These are phyloP conservation scores for Hygrocybe punicea DNA, from an alignment of 768 basidiomycete genomes.

Conservation along the genomic window DNA sequence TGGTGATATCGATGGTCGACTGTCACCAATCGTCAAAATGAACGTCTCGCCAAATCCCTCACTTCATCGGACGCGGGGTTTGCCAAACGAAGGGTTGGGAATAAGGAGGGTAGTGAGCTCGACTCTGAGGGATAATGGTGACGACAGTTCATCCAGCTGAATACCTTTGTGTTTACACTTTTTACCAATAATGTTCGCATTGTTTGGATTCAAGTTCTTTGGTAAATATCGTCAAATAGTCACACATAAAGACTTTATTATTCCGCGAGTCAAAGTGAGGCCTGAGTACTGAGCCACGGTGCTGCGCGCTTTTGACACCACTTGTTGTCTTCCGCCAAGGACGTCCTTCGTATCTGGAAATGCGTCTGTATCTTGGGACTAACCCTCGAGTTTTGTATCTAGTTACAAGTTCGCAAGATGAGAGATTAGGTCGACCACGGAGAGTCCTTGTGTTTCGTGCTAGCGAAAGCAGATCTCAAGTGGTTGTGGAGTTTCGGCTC, in stretches of 20 bases:
- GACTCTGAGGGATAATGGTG: slow-evolving; percentile 10
- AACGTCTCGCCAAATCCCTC: slow-evolving; percentile 37
- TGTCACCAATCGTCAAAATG: slow-evolving; percentile 37
- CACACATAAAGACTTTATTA: too few species aligned
- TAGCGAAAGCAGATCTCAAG: slow-evolving; percentile 54
- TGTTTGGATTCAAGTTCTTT: too few species aligned
- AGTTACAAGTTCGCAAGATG: slow-evolving; percentile 65
- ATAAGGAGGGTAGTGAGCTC: slow-evolving; percentile 12
- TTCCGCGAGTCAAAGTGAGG: too few species aligned
- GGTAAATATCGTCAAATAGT: too few species aligned
- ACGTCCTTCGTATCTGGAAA: slow-evolving; percentile 22
- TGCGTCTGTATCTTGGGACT: slow-evolving; percentile 73
- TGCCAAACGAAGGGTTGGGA: slow-evolving; percentile 21
- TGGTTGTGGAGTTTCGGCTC: slow-evolving; percentile 82
- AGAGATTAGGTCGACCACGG: slow-evolving; percentile 54
- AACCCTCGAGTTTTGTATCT: slow-evolving; percentile 71
- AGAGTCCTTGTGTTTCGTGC: slow-evolving; percentile 72
- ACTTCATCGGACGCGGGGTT: background rate
- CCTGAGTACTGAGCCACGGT: too few species aligned
- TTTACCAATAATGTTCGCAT: background rate
- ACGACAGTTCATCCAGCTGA: too few species aligned
- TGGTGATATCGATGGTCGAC: slow-evolving; percentile 35
- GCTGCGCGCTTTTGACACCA: too few species aligned
- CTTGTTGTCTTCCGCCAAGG: too few species aligned
- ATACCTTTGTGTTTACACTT: background rate